Conservation (phyloP, 305 asterid genomes). For the Lippia alba region DNA sequence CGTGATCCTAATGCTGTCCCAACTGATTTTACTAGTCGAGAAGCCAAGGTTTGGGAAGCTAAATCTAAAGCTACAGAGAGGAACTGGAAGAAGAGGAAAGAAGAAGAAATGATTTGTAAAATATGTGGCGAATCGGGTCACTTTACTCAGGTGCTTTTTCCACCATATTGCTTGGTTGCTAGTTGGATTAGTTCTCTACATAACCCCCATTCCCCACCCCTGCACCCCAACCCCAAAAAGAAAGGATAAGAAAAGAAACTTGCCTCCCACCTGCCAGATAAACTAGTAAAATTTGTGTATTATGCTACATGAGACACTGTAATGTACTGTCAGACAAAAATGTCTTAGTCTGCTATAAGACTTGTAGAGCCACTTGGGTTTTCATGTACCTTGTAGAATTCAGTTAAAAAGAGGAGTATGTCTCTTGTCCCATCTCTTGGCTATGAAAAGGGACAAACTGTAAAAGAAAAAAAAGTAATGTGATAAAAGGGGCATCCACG, state of each 20-base stretch:
- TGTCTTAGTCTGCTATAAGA: background rate
- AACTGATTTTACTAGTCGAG: constrained; percentile 98
- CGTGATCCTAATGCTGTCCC: constrained; percentile 98
- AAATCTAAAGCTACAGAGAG: constrained; percentile 98
- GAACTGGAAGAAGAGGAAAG: constrained; percentile 98
- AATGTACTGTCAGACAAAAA: background rate
- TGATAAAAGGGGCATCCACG: background rate
- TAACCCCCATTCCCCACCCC: background rate
- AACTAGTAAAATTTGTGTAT: background rate
- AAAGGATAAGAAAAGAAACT: background rate
- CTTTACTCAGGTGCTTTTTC: constrained; percentile 80
- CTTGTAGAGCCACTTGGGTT: constrained; percentile 9
- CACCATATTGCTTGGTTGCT: constrained; percentile 4
- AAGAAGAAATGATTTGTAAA: constrained; percentile 96
- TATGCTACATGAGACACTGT: background rate
- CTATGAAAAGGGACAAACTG: background rate
- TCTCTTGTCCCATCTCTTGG: background rate
- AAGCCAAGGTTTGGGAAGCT: constrained; percentile 99
- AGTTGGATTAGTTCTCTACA: background rate
- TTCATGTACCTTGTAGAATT: constrained; percentile 21
- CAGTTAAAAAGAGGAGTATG: constrained; percentile 9
- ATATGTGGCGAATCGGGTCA: constrained; percentile 98
- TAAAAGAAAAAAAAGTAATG: background rate
- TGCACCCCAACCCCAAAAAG: too few relatives aligned
- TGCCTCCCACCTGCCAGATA: background rate